Evolutionary conservation across 2,329 filamentous ascomycete species (phyloP).

Genomic region (Aphanocladium album): DNA sequence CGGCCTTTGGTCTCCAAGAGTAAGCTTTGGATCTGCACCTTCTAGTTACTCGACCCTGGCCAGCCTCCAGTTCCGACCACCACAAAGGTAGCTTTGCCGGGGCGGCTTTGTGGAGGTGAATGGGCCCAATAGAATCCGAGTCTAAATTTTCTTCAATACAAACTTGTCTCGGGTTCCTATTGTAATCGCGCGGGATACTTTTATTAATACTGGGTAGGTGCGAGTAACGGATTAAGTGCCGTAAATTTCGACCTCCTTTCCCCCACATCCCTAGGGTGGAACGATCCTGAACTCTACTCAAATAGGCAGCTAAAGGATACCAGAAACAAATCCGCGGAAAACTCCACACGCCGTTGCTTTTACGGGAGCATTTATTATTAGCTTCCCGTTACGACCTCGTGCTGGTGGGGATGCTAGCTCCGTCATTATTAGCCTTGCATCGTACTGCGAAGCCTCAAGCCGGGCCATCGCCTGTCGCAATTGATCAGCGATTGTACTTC

Average conservation of each 20-base stretch:
- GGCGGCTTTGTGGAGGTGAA: not conserved
- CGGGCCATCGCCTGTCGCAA: not conserved
- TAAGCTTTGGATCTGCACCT: not conserved
- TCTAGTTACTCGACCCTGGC: not conserved
- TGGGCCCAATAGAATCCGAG: not conserved
- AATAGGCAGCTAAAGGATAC: not conserved
- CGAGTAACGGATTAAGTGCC: not conserved
- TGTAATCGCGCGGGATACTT: not conserved
- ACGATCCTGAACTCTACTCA: not conserved
- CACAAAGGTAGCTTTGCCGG: not conserved
- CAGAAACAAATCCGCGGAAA: not conserved
- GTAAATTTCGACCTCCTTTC: not conserved
- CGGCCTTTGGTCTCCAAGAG: not conserved
- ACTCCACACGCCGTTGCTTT: not conserved
- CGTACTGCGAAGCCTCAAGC: not conserved
- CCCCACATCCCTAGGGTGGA: not conserved
- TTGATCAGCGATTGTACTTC: not conserved
- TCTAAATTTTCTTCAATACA: not conserved
- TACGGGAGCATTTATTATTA: not conserved
- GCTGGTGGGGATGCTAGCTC: not conserved
- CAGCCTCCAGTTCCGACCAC: not conserved
- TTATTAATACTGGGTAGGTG: not conserved
- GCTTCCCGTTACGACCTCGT: not conserved
- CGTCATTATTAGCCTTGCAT: not conserved
- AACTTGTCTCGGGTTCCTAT: not conserved